Evolutionary conservation across 2,329 filamentous ascomycete genomes (phyloP).

Genomic region (Torrubiella hemipterigena): DNA sequence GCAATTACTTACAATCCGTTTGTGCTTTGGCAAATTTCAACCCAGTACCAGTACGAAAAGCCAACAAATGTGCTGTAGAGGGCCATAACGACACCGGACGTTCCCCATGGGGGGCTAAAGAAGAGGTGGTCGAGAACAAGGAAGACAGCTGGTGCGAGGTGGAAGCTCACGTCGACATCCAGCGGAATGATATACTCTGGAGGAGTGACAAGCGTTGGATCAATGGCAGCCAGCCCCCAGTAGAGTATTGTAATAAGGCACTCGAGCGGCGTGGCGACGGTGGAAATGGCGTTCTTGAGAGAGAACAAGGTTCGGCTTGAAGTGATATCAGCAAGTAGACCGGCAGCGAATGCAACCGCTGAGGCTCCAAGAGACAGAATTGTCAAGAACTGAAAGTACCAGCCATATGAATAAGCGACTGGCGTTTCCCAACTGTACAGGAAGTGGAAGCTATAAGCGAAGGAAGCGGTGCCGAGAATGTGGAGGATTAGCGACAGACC

Average conservation of each 20-base stretch:
- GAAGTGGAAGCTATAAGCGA: conserved; percentile 40
- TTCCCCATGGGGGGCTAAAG: conserved; percentile 61
- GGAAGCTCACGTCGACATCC: conserved; percentile 50
- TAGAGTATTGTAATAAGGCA: conserved; percentile 61
- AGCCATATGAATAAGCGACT: conserved; percentile 49
- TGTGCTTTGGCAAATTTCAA: conserved; percentile 56
- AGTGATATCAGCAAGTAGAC: conserved; percentile 52
- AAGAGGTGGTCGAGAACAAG: conserved; percentile 54
- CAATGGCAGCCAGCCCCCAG: conserved; percentile 53
- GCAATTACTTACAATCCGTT: conserved; percentile 46
- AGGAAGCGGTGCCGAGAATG: conserved; percentile 37
- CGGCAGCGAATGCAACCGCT: conserved; percentile 47
- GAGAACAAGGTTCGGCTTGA: conserved; percentile 45
- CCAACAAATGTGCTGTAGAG: conserved; percentile 48
- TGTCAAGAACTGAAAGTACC: conserved; percentile 62
- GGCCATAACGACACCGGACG: conserved; percentile 46
- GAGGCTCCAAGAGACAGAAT: conserved; percentile 58
- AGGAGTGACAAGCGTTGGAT: conserved; percentile 38
- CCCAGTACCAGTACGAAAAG: conserved; percentile 64
- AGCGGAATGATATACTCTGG: conserved; percentile 43
- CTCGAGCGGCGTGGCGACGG: conserved; percentile 57
- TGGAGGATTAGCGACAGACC: conserved; percentile 53
- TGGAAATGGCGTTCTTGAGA: conserved; percentile 54
- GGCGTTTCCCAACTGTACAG: conserved; percentile 35
- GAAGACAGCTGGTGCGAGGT: conserved; percentile 53